These are phyloP conservation scores for Tuber aestivum DNA, from an alignment of 495 filamentous ascomycete species.

Conservation along the genomic window DNA sequence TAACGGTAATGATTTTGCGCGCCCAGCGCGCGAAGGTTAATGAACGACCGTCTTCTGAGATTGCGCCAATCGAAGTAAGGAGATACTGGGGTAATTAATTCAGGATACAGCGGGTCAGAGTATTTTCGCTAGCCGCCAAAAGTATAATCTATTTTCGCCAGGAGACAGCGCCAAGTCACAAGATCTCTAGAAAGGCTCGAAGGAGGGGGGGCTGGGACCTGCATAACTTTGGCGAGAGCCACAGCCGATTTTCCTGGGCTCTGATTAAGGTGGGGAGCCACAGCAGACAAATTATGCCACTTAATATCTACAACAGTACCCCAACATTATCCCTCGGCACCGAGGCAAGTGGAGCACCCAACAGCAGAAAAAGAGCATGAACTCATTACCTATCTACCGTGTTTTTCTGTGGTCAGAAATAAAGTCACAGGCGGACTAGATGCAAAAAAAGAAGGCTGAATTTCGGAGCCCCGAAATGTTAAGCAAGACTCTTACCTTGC, in stretches of 20 bases:
- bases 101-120: background rate
- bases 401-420: background rate
- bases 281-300: background rate
- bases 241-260: too few species aligned
- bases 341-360: background rate
- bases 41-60: background rate
- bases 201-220: background rate
- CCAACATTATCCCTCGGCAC: background rate
- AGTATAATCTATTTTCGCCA: background rate
- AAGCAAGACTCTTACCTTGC: background rate
- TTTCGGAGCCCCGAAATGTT: background rate
- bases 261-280: background rate
- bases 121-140: background rate
- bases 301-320: background rate
- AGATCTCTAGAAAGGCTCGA: background rate
- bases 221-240: background rate
- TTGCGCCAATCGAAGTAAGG: background rate
- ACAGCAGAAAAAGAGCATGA: background rate
- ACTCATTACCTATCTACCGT: too few species aligned
- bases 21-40: background rate
- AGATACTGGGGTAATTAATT: background rate
- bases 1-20: background rate
- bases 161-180: background rate
- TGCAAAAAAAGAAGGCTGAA: background rate
- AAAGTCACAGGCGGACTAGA: background rate